phyloP scores from a whole-genome alignment of 352 stramenopile species.

The Globisporangium rhizosaccharum region DNA sequence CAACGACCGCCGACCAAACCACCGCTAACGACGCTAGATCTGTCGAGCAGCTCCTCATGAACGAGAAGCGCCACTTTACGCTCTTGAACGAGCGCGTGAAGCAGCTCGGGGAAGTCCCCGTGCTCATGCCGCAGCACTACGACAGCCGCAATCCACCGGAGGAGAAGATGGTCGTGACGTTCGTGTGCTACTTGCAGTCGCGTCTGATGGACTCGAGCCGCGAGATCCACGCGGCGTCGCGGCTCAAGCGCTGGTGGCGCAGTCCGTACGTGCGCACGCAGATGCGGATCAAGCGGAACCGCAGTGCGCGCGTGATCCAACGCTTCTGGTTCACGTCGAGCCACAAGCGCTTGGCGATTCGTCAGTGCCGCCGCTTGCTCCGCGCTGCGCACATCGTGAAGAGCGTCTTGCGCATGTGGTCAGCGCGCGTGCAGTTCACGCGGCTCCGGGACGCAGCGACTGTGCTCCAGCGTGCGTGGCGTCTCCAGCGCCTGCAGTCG shows the following conservation, averaged over 20 bases:
- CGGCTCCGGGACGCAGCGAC: constrained; percentile 26
- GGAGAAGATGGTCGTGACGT: constrained; percentile 93
- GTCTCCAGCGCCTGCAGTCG: constrained; percentile 15
- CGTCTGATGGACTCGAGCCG: constrained; percentile 91
- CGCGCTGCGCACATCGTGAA: constrained; percentile 55
- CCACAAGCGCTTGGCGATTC: constrained; percentile 60
- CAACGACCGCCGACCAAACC: constrained; percentile 33
- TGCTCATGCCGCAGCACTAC: constrained; percentile 82
- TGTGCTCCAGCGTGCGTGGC: constrained; percentile 31
- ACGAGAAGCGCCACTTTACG: constrained; percentile 82
- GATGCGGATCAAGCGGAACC: constrained; percentile 56
- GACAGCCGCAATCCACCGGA: constrained; percentile 89
- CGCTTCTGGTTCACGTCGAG: constrained; percentile 82
- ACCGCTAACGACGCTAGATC: constrained; percentile 2
- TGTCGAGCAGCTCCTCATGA: constrained; percentile 37
- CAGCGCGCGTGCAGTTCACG: constrained; percentile 19
- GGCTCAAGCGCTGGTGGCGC: constrained; percentile 85
- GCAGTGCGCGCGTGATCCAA: constrained; percentile 53
- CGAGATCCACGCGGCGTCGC: constrained; percentile 88
- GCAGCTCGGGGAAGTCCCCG: constrained; percentile 90
- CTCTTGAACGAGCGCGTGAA: constrained; percentile 87
- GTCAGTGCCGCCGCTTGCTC: constrained; percentile 59
- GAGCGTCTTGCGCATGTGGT: constrained; percentile 23
- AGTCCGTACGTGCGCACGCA: constrained; percentile 44
- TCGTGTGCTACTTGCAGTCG: constrained; percentile 92